Percentiles rank a stretch among this genome's conserved stretches.
Evolutionary conservation across 2,329 filamentous ascomycete genomes (phyloP).

Genomic region (Diaporthe batatas): DNA sequence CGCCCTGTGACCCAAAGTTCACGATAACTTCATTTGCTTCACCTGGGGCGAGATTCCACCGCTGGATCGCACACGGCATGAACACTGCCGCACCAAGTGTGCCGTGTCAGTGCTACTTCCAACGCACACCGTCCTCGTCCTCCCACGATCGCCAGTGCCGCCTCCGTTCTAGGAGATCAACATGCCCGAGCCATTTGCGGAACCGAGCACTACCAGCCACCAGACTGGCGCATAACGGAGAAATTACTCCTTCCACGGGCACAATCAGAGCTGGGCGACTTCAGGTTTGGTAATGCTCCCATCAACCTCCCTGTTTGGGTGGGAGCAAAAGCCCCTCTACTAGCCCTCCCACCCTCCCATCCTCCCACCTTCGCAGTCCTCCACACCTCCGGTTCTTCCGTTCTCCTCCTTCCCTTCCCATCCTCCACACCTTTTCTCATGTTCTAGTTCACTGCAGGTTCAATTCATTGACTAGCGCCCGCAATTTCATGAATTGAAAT

Average conservation of each 20-base stretch:
- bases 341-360: background rate
- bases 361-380: conserved; percentile 4
- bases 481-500: no score
- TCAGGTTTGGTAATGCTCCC: background rate
- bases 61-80: background rate
- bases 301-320: background rate
- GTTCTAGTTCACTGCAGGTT: no score
- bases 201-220: conserved; percentile 26
- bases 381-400: conserved; percentile 5
- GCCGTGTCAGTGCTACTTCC: background rate
- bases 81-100: background rate
- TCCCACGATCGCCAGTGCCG: conserved; percentile 7
- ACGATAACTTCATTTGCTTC: conserved; percentile 32
- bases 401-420: background rate
- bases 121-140: background rate
- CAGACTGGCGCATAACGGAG: conserved; percentile 20
- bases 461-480: background rate
- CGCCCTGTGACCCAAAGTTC: conserved; percentile 28
- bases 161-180: conserved; percentile 30
- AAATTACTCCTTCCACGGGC: conserved; percentile 5
- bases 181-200: conserved; percentile 24
- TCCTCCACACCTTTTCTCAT: conserved; percentile 1
- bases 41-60: background rate
- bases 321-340: conserved; percentile 10
- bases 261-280: background rate